These are phyloP conservation scores for Stemphylium beticola DNA, from an alignment of 2,329 filamentous ascomycete species.

Conservation along the genomic window DNA sequence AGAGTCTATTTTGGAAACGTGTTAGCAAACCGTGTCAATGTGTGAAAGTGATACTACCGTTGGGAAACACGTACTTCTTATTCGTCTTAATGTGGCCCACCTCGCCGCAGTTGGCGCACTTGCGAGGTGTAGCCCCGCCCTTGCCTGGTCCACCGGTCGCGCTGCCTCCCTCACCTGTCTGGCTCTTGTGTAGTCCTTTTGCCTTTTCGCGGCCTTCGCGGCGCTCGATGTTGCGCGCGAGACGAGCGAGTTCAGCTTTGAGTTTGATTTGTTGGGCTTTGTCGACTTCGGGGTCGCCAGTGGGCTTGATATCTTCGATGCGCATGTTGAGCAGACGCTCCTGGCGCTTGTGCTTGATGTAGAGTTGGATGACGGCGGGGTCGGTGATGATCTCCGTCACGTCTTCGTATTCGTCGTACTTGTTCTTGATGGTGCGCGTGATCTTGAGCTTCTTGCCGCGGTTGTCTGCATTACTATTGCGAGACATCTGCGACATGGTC, in stretches of 20 bases:
- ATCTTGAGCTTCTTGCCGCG: slow-evolving; percentile 74
- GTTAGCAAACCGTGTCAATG: slow-evolving; percentile 21
- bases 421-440: slow-evolving; percentile 68
- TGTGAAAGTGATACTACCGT: too few species aligned
- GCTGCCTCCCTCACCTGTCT: slow-evolving; percentile 50
- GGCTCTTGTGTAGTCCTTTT: slow-evolving; percentile 64
- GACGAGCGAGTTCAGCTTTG: slow-evolving; percentile 76
- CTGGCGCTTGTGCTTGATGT: slow-evolving; percentile 77
- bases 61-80: slow-evolving; percentile 72
- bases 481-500: slow-evolving; percentile 62
- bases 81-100: slow-evolving; percentile 99
- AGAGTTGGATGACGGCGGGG: slow-evolving; percentile 85
- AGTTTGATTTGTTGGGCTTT: slow-evolving; percentile 67
- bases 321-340: slow-evolving; percentile 75
- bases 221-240: slow-evolving; percentile 90
- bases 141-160: slow-evolving; percentile 54
- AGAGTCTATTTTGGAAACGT: slow-evolving; percentile 33
- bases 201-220: slow-evolving; percentile 89
- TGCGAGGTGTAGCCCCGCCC: slow-evolving; percentile 68
- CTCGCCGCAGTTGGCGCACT: slow-evolving; percentile 97
- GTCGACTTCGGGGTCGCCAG: slow-evolving; percentile 71
- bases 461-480: slow-evolving; percentile 64
- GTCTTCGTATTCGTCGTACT: slow-evolving; percentile 67
- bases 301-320: slow-evolving; percentile 69
- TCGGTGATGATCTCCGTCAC: slow-evolving; percentile 60